These are phyloP conservation scores for Chlamydomonas incerta DNA, from an alignment of 139 green algal genomes.

Conservation along the genomic window DNA sequence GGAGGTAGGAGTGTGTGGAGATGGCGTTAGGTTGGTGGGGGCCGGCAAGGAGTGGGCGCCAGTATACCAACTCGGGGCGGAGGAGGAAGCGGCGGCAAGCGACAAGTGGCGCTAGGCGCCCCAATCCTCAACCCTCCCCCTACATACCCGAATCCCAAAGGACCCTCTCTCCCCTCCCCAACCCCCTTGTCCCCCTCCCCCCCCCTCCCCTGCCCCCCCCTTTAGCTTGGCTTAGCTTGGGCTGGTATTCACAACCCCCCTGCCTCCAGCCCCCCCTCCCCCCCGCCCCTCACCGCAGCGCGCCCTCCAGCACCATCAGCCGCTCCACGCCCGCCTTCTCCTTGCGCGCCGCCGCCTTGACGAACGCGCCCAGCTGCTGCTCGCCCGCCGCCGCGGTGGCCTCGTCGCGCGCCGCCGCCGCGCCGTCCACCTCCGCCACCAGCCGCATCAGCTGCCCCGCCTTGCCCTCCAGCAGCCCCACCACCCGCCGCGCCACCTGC, in stretches of 20 bases:
- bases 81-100: no score
- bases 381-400: conserved; percentile 39
- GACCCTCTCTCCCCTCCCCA: no score
- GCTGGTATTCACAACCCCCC: background rate
- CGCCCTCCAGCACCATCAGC: conserved; percentile 53
- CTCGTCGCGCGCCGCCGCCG: conserved; percentile 43
- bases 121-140: no score
- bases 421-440: conserved; percentile 44
- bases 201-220: background rate
- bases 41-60: no score
- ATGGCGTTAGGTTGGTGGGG: no score
- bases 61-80: no score
- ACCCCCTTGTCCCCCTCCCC: background rate
- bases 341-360: conserved; percentile 47
- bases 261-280: background rate
- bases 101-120: no score
- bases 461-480: conserved; percentile 54
- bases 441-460: conserved; percentile 37
- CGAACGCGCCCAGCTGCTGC: conserved; percentile 55
- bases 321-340: conserved; percentile 57
- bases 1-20: no score
- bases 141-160: no score
- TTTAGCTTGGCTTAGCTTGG: no score
- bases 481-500: conserved; percentile 40
- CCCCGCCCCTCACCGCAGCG: conserved; percentile 30